phyloP scores from a whole-genome alignment of 305 asterid species.

The Fraxinus platypoda region DNA sequence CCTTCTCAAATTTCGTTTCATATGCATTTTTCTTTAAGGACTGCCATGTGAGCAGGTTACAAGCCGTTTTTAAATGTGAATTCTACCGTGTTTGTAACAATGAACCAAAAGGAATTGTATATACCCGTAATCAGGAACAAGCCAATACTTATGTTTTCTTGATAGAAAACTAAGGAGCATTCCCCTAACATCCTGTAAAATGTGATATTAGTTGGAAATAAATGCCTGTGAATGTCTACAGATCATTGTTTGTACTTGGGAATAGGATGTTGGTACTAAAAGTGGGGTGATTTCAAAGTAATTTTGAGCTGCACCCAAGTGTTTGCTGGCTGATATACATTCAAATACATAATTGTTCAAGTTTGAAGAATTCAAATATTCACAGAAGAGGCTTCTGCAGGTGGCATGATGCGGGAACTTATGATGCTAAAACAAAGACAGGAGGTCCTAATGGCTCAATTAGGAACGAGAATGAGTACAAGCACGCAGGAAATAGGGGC shows the following conservation, averaged over 20 bases:
- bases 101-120: neutral
- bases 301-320: neutral
- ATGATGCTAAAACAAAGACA: slow-evolving; percentile 67
- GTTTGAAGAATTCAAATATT: neutral
- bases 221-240: neutral
- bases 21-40: neutral
- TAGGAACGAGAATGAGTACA: slow-evolving; percentile 55
- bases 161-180: neutral
- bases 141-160: neutral
- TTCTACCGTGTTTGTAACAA: neutral
- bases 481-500: slow-evolving; percentile 65
- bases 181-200: neutral
- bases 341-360: neutral
- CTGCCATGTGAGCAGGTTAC: neutral
- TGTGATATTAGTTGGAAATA: neutral
- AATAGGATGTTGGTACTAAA: neutral
- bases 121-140: neutral
- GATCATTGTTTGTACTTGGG: neutral
- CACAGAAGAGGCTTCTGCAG: slow-evolving; percentile 29
- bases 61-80: neutral
- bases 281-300: neutral
- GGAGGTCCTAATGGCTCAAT: slow-evolving; percentile 98
- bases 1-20: neutral
- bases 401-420: slow-evolving; percentile 99
- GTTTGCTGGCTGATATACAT: neutral